Evolutionary conservation across 371 early-diverging fungal genomes (phyloP).

Genomic region (Fennellomyces sp.): DNA sequence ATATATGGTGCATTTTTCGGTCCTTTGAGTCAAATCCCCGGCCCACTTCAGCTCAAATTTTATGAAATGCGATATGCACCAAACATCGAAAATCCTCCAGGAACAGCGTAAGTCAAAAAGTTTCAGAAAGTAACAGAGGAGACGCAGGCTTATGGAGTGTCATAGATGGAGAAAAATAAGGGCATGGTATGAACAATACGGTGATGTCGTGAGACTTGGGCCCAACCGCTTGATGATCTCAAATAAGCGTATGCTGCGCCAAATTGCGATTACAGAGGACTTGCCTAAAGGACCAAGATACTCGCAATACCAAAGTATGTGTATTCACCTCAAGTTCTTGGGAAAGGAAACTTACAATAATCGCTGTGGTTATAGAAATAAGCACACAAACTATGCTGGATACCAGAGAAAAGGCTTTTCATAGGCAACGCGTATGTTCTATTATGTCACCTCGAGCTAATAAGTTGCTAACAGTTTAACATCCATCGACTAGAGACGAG

Average conservation of each 20-base stretch:
- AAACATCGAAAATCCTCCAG: constrained; percentile 20
- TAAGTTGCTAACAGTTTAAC: neutral
- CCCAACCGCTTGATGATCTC: constrained; percentile 14
- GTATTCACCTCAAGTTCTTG: too few relatives aligned
- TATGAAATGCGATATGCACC: constrained; percentile 9
- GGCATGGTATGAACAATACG: constrained; percentile 23
- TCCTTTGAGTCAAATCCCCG: constrained; percentile 28
- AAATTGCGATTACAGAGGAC: constrained; percentile 23
- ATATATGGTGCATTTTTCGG: constrained; percentile 36
- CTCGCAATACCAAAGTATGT: neutral
- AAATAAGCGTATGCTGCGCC: constrained; percentile 31
- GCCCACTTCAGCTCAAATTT: constrained; percentile 29
- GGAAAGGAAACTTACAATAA: too few relatives aligned
- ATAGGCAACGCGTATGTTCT: constrained; percentile 36
- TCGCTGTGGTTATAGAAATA: neutral
- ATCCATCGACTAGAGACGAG: constrained; percentile 26
- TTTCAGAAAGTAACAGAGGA: neutral
- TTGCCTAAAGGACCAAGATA: constrained; percentile 15
- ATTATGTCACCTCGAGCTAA: too few relatives aligned
- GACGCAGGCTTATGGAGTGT: neutral
- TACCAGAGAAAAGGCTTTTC: constrained; percentile 27
- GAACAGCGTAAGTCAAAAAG: constrained; percentile 19
- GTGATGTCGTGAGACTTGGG: constrained; percentile 21
- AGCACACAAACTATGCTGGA: constrained; percentile 21
- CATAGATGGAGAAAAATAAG: constrained; percentile 7